phyloP scores from a whole-genome alignment of 306 rosid species.

The Dalbergia cultrata region DNA sequence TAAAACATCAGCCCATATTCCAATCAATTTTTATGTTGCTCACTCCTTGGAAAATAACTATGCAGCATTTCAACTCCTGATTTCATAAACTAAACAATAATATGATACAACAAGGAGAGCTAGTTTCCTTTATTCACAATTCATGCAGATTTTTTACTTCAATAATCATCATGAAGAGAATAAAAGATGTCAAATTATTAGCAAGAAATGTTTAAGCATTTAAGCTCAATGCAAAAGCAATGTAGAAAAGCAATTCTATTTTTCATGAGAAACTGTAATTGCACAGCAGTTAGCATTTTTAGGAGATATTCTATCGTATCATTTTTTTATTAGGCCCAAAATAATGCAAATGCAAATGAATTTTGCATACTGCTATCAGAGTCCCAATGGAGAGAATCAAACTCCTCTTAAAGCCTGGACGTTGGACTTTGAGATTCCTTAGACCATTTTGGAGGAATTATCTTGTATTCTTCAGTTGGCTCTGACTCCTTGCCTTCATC shows the following conservation, averaged over 20 bases:
- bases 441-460: slow-evolving; percentile 78
- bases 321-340: neutral
- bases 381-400: neutral
- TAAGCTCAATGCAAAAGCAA: slow-evolving; percentile 1
- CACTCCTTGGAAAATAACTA: neutral
- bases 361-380: slow-evolving; percentile 15
- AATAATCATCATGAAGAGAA: neutral
- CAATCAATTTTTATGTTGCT: neutral
- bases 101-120: neutral
- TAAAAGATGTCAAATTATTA: neutral
- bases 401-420: slow-evolving; percentile 65
- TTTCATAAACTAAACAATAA: slow-evolving; percentile 10
- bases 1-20: neutral
- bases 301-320: neutral
- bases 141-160: neutral
- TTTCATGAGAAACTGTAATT: neutral
- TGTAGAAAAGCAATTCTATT: neutral
- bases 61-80: slow-evolving; percentile 10
- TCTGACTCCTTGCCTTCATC: slow-evolving; percentile 58
- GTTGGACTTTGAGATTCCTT: slow-evolving; percentile 63
- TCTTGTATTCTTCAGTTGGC: slow-evolving; percentile 65
- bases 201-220: neutral
- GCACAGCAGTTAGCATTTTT: slow-evolving; percentile 4
- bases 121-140: neutral
- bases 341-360: slow-evolving; percentile 26